These are phyloP conservation scores for Phallus indusiatus DNA, from an alignment of 768 basidiomycete genomes.

Conservation along the genomic window DNA sequence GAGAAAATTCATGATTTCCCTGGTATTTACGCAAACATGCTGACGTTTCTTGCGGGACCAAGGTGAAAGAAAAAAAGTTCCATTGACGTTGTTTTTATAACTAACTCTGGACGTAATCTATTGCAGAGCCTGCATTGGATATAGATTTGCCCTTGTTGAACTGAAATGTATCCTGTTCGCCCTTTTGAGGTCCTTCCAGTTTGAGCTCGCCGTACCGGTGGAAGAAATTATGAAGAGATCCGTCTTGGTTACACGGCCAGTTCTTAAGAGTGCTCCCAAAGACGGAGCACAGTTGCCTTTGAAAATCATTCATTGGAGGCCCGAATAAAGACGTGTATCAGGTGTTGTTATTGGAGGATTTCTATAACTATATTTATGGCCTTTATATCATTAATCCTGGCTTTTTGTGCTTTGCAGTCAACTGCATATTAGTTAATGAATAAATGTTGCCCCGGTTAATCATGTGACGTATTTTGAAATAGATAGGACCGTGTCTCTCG, in stretches of 20 bases:
- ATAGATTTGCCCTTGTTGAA: slow-evolving; percentile 51
- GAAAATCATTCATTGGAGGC: background rate
- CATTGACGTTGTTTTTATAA: background rate
- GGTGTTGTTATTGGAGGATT: no score
- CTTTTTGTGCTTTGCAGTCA: no score
- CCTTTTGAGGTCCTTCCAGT: slow-evolving; percentile 41
- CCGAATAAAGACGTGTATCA: background rate
- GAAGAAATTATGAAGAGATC: slow-evolving; percentile 25
- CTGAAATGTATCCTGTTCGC: slow-evolving; percentile 38
- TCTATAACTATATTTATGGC: no score
- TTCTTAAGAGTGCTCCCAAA: slow-evolving; percentile 30
- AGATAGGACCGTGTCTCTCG: no score
- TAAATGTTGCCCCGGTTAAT: no score
- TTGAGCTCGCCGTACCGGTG: slow-evolving; percentile 41
- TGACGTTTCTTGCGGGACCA: slow-evolving; percentile 58
- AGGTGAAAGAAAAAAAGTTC: slow-evolving; percentile 9
- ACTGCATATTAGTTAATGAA: no score
- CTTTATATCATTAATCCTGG: no score
- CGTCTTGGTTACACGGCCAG: slow-evolving; percentile 34
- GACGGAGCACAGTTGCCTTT: slow-evolving; percentile 37
- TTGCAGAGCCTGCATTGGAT: slow-evolving; percentile 52
- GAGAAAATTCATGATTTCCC: slow-evolving; percentile 37
- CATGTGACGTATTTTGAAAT: no score
- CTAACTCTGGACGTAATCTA: background rate
- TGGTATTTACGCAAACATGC: slow-evolving; percentile 48